phyloP scores from a whole-genome alignment of 139 green algal genomes.

The Tetradesmus obliquus region DNA sequence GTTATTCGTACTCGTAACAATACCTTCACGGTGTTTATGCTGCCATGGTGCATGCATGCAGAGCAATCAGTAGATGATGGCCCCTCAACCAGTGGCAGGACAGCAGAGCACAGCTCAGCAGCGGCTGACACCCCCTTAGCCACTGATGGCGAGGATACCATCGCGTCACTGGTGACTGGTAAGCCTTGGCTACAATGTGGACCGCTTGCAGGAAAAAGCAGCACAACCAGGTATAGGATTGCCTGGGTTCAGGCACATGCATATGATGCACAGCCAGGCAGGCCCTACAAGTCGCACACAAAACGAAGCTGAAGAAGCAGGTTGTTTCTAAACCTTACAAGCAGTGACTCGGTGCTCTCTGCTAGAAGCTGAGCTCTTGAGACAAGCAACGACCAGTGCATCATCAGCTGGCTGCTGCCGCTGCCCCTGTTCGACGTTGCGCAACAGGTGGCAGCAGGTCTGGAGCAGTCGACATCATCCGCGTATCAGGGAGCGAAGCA shows the following conservation, averaged over 20 bases:
- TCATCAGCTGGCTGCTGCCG: background rate
- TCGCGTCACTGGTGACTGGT: slow-evolving; percentile 84
- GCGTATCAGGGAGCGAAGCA: slow-evolving; percentile 82
- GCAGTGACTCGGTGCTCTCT: background rate
- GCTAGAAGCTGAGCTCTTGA: too few species aligned
- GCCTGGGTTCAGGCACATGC: background rate
- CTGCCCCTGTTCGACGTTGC: background rate
- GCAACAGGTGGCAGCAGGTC: slow-evolving; percentile 56
- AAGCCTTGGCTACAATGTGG: background rate
- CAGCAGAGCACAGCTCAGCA: background rate
- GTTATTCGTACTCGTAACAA: background rate
- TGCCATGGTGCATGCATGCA: background rate
- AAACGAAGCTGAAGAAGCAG: background rate
- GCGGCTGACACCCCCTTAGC: slow-evolving; percentile 9
- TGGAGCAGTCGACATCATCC: slow-evolving; percentile 91
- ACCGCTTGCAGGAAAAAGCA: background rate
- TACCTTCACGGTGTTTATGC: background rate
- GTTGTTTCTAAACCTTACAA: background rate
- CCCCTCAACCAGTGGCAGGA: slow-evolving; percentile 18
- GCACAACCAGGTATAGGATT: background rate
- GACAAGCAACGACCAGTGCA: background rate
- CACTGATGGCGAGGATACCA: slow-evolving; percentile 75
- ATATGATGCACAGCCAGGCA: background rate
- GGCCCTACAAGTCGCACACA: background rate
- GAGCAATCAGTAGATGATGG: slow-evolving; percentile 2